Conservation (phyloP, 306 rosid genomes). For the Mimosa pudica region DNA sequence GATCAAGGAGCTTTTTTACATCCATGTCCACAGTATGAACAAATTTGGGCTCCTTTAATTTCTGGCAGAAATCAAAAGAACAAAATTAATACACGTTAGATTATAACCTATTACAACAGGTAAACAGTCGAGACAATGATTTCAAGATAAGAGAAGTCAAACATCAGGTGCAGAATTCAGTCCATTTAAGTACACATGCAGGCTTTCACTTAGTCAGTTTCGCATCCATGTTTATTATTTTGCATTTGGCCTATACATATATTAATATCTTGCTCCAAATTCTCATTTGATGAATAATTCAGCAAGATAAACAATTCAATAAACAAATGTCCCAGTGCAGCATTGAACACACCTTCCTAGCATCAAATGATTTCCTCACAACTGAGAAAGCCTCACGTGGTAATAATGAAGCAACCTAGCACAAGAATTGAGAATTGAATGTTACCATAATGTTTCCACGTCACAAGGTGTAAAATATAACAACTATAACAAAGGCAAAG, state of each 20-base stretch:
- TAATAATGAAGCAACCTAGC: constrained; percentile 83
- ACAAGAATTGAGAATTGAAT: constrained; percentile 2
- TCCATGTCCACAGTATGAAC: constrained; percentile 93
- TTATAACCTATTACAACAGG: not conserved
- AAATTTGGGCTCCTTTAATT: constrained; percentile 85
- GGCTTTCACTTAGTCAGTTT: constrained; percentile 20
- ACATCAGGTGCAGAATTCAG: not conserved
- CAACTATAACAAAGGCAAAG: not conserved
- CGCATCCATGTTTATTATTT: constrained; percentile 23
- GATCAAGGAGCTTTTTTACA: constrained; percentile 63
- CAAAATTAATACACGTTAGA: constrained; percentile 21
- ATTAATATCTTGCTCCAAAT: not conserved
- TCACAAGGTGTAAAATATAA: not conserved
- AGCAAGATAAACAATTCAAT: not conserved
- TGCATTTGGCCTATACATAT: not conserved
- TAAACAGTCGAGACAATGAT: constrained; percentile 10
- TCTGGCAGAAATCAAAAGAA: constrained; percentile 49
- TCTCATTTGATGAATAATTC: not conserved
- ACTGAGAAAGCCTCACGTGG: constrained; percentile 79
- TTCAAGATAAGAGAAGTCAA: constrained; percentile 11
- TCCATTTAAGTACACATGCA: not conserved
- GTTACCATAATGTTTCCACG: not conserved
- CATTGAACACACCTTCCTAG: constrained; percentile 73
- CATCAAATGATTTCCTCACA: constrained; percentile 93
- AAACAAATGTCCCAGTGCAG: not conserved